These are phyloP conservation scores for Globisporangium nagaii DNA, from an alignment of 352 stramenopile species.

Conservation along the genomic window DNA sequence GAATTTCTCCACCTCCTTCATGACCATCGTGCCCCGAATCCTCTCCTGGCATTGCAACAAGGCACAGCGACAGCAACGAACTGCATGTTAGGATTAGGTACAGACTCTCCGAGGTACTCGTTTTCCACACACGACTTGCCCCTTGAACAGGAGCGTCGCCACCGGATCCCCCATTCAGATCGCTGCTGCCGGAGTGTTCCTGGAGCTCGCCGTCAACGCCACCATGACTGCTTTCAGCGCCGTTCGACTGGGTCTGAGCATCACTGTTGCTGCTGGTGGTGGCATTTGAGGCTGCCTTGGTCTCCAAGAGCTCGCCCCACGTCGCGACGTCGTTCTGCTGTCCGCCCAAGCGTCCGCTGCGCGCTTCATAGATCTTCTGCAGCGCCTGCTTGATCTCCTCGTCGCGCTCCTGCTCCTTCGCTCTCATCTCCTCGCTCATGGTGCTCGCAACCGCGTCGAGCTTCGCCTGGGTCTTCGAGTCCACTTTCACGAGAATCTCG, in stretches of 20 bases:
- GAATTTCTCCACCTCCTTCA: slow-evolving; percentile 43
- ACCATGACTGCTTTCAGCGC: not conserved
- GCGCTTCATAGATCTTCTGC: slow-evolving; percentile 23
- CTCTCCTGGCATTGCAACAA: too few species aligned
- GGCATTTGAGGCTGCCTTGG: not conserved
- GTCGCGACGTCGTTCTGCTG: slow-evolving; percentile 30
- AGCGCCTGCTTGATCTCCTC: slow-evolving; percentile 18
- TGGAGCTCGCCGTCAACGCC: not conserved
- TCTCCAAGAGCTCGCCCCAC: slow-evolving; percentile 23
- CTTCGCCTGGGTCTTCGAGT: slow-evolving; percentile 28
- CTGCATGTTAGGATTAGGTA: too few species aligned
- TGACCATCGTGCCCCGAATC: slow-evolving; percentile 32
- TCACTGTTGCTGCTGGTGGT: not conserved
- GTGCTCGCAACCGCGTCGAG: slow-evolving; percentile 22
- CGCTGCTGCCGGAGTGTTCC: not conserved
- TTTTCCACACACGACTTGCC: slow-evolving; percentile 5
- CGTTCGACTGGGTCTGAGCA: not conserved
- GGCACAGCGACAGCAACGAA: too few species aligned
- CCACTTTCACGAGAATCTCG: slow-evolving; percentile 37
- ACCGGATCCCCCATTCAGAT: not conserved
- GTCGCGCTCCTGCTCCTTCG: slow-evolving; percentile 20
- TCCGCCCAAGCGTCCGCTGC: slow-evolving; percentile 23
- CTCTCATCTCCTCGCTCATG: slow-evolving; percentile 18
- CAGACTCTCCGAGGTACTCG: too few species aligned
- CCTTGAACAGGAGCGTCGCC: slow-evolving; percentile 5